Evolutionary conservation across 495 filamentous ascomycete genomes (phyloP).

Genomic region (Tuber borchii): DNA sequence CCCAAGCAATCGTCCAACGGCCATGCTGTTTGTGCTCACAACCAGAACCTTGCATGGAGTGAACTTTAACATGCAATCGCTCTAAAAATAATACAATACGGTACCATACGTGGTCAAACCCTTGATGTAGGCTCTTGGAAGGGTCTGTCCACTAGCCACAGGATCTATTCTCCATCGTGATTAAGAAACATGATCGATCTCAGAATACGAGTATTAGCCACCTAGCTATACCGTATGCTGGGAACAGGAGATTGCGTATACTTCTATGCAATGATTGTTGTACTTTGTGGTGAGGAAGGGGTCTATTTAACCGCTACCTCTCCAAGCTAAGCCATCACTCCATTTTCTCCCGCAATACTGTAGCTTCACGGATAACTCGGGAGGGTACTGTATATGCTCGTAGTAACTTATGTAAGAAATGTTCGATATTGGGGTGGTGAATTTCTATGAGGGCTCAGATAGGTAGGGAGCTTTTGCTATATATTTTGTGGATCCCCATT

Average conservation of each 20-base stretch:
- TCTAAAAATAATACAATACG: not conserved
- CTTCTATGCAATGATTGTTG: not conserved
- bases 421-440: too few relatives aligned
- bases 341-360: not conserved
- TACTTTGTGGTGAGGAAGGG: not conserved
- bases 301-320: not conserved
- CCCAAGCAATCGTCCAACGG: not conserved
- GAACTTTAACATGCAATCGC: not conserved
- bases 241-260: not conserved
- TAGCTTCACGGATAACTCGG: too few relatives aligned
- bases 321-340: not conserved
- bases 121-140: not conserved
- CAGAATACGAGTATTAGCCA: not conserved
- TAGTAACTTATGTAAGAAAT: too few relatives aligned
- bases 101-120: not conserved
- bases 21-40: not conserved
- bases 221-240: not conserved
- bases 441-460: too few relatives aligned
- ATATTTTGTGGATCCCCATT: too few relatives aligned
- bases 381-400: too few relatives aligned
- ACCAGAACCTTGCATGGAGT: not conserved
- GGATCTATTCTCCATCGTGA: not conserved
- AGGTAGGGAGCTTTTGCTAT: too few relatives aligned
- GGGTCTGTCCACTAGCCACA: not conserved
- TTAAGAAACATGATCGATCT: not conserved